Conservation (phyloP, 108 stramenopile species). For the Skeletonema potamos region DNA sequence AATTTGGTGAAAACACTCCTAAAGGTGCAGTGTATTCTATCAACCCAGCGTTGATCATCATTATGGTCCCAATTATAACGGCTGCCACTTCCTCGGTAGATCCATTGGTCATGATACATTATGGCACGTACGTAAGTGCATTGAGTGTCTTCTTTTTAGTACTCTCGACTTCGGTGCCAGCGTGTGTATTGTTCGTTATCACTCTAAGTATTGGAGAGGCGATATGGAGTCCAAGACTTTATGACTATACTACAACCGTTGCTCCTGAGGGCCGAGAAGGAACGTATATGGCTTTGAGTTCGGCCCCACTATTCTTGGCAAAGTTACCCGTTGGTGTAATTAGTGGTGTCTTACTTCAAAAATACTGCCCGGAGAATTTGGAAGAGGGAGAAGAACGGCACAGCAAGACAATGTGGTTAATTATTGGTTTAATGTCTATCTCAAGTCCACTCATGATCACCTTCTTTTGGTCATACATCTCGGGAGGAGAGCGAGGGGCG, state of each 20-base stretch:
- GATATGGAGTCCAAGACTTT: constrained; percentile 76
- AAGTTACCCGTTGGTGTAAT: constrained; percentile 81
- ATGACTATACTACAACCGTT: constrained; percentile 80
- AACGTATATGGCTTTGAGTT: constrained; percentile 79
- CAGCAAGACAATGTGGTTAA: constrained; percentile 77
- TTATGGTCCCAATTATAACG: constrained; percentile 72
- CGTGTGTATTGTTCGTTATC: constrained; percentile 67
- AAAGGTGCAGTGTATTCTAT: constrained; percentile 81
- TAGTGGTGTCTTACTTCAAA: constrained; percentile 65
- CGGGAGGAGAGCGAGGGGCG: constrained; percentile 28
- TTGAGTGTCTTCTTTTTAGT: constrained; percentile 71
- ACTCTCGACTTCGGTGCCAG: constrained; percentile 61
- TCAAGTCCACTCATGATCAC: constrained; percentile 62
- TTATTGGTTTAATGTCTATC: constrained; percentile 67
- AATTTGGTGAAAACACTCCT: constrained; percentile 68
- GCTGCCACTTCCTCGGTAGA: constrained; percentile 67
- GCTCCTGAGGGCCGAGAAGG: constrained; percentile 78
- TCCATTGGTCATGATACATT: constrained; percentile 76
- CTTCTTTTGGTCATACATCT: constrained; percentile 64
- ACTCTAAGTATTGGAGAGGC: constrained; percentile 82
- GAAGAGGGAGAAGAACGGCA: constrained; percentile 55
- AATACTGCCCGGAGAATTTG: constrained; percentile 62
- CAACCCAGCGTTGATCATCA: constrained; percentile 81
- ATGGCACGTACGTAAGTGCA: constrained; percentile 73
- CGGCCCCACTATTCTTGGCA: constrained; percentile 80